phyloP scores from a whole-genome alignment of 257 asterid genomes.

The Echium plantagineum region DNA sequence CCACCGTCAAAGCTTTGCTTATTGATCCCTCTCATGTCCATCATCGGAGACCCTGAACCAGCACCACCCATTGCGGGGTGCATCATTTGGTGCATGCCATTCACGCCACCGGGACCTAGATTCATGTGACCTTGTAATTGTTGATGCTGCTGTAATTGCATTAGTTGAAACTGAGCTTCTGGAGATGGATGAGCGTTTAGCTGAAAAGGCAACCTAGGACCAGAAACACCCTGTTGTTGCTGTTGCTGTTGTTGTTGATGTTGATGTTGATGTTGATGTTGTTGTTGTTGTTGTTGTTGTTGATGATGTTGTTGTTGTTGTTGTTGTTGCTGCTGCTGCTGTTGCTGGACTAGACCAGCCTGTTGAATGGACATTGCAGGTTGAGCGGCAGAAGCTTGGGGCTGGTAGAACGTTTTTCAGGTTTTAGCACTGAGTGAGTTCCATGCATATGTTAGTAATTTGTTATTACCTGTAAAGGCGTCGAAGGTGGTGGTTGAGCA shows the following conservation, averaged over 20 bases:
- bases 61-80: slow-evolving; percentile 49
- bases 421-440: slow-evolving; percentile 16
- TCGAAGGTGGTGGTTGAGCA: slow-evolving; percentile 75
- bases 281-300: too few species aligned
- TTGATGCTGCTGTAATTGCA: slow-evolving; percentile 59
- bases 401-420: slow-evolving; percentile 24
- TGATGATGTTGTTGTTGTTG: too few species aligned
- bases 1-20: slow-evolving; percentile 31
- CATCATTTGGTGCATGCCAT: slow-evolving; percentile 51
- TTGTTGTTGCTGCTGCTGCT: slow-evolving; percentile 3
- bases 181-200: slow-evolving; percentile 57
- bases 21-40: slow-evolving; percentile 50
- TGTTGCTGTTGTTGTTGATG: too few species aligned
- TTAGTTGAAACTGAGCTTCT: slow-evolving; percentile 61
- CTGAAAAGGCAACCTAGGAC: slow-evolving; percentile 71
- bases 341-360: slow-evolving; percentile 39
- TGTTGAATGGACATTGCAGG: slow-evolving; percentile 48
- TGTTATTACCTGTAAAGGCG: slow-evolving; percentile 45
- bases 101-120: slow-evolving; percentile 37
- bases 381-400: slow-evolving; percentile 37
- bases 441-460: slow-evolving; percentile 1
- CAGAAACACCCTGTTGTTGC: slow-evolving; percentile 26
- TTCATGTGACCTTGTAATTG: slow-evolving; percentile 40
- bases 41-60: slow-evolving; percentile 35
- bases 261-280: too few species aligned